Conservation (phyloP, 345 rosid species). For the Boechera stricta region DNA sequence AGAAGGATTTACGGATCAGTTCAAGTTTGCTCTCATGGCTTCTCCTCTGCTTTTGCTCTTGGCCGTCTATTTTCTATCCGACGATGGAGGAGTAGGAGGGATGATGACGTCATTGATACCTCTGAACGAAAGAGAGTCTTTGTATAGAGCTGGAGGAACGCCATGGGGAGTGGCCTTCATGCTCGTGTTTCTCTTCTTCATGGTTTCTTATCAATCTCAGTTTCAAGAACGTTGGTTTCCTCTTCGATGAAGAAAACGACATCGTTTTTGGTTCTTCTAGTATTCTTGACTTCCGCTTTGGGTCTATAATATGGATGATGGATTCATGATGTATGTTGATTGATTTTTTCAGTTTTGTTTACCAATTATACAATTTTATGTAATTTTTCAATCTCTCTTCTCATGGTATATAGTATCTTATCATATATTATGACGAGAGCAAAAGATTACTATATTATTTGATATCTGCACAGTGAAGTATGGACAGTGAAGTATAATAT, state of each 20-base stretch:
- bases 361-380: constrained; percentile 2
- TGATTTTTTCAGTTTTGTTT: not conserved
- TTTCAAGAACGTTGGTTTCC: constrained; percentile 69
- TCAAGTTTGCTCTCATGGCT: constrained; percentile 53
- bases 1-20: constrained; percentile 54
- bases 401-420: not conserved
- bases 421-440: not conserved
- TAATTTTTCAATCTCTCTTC: not conserved
- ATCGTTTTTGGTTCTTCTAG: not conserved
- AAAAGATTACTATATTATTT: not conserved
- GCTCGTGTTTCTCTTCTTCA: constrained; percentile 58
- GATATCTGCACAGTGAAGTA: not conserved
- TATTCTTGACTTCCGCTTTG: constrained; percentile 26
- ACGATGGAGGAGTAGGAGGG: constrained; percentile 40
- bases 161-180: constrained; percentile 64
- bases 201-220: constrained; percentile 63
- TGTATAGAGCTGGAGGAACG: constrained; percentile 60
- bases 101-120: constrained; percentile 42
- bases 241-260: constrained; percentile 35
- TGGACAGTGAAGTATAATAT: not conserved
- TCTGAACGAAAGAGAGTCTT: constrained; percentile 52
- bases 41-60: constrained; percentile 57
- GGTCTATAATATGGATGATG: not conserved
- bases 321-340: constrained; percentile 2
- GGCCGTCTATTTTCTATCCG: constrained; percentile 55